Conservation (phyloP, 2,329 filamentous ascomycete species). For the Chaetomiaceae sp. region DNA sequence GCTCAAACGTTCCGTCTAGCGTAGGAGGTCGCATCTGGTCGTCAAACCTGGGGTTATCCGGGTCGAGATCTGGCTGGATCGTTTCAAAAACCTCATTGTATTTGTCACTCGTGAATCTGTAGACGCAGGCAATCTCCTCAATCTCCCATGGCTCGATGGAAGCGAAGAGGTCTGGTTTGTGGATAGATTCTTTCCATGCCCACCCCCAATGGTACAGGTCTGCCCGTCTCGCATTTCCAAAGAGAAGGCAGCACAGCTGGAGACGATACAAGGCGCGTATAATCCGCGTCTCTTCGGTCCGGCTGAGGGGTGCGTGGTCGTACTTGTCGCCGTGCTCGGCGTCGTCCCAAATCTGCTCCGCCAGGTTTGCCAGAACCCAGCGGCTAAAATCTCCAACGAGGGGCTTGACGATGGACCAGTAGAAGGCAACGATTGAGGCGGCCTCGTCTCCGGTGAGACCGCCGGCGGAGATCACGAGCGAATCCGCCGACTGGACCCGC, state of each 20-base stretch:
- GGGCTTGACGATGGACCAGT: not conserved
- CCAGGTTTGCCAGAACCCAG: not conserved
- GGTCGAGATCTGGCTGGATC: constrained; percentile 3
- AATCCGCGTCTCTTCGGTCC: constrained; percentile 4
- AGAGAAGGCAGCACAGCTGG: constrained; percentile 14
- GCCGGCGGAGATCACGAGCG: not conserved
- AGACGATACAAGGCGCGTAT: constrained; percentile 19
- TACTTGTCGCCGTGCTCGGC: not conserved
- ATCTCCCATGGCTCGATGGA: constrained; percentile 19
- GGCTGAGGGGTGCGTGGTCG: not conserved
- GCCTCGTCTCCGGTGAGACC: not conserved
- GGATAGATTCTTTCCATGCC: not conserved
- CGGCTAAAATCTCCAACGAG: not conserved
- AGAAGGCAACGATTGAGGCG: not conserved
- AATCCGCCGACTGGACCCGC: no score
- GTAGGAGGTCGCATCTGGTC: not conserved
- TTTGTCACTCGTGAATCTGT: not conserved
- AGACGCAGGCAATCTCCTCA: constrained; percentile 16
- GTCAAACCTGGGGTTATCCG: constrained; percentile 7
- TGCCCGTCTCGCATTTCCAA: not conserved
- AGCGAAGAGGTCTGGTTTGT: not conserved
- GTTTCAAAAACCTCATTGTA: constrained; percentile 3
- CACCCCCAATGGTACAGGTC: not conserved
- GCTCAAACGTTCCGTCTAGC: not conserved
- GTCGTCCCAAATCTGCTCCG: not conserved